Evolutionary conservation across 768 basidiomycete species (phyloP).

Genomic region (Tricholoma furcatifolium): DNA sequence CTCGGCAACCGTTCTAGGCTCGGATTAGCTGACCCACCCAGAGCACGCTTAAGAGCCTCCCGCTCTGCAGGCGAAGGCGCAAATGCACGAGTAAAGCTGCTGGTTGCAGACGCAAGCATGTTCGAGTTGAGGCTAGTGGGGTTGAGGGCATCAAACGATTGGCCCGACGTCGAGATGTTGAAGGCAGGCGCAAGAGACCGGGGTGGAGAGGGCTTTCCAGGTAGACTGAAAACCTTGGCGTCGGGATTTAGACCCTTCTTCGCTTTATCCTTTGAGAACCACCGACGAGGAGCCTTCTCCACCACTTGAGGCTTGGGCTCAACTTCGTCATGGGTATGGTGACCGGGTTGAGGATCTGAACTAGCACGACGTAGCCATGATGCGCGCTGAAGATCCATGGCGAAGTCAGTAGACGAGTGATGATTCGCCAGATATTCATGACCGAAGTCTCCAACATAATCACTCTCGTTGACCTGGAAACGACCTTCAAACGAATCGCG

Average conservation of each 20-base stretch:
- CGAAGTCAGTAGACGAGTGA: constrained; percentile 16
- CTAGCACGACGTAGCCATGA: constrained; percentile 29
- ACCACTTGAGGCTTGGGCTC: constrained; percentile 12
- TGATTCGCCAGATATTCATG: constrained; percentile 14
- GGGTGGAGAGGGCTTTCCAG: constrained; percentile 25
- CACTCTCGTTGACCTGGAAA: constrained; percentile 21
- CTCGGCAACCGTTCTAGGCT: constrained; percentile 79
- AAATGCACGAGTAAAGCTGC: constrained; percentile 72
- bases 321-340: constrained; percentile 8
- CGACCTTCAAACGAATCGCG: constrained; percentile 50
- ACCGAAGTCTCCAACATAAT: constrained; percentile 22
- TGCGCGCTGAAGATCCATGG: constrained; percentile 29
- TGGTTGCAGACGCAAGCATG: constrained; percentile 40
- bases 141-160: constrained; percentile 54
- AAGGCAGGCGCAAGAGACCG: constrained; percentile 15
- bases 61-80: constrained; percentile 88
- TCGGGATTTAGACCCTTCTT: constrained; percentile 80
- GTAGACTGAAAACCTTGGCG: constrained; percentile 78
- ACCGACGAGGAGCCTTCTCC: constrained; percentile 40
- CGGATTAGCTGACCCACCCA: constrained; percentile 70
- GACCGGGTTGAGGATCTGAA: constrained; percentile 31
- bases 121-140: constrained; percentile 51
- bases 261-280: constrained; percentile 50
- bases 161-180: constrained; percentile 13
- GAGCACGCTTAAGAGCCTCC: constrained; percentile 76